Evolutionary conservation across 2,329 filamentous ascomycete species (phyloP), one percentile per base, ranked within the genome.

Genomic region (Monosporascus sp.): DNA sequence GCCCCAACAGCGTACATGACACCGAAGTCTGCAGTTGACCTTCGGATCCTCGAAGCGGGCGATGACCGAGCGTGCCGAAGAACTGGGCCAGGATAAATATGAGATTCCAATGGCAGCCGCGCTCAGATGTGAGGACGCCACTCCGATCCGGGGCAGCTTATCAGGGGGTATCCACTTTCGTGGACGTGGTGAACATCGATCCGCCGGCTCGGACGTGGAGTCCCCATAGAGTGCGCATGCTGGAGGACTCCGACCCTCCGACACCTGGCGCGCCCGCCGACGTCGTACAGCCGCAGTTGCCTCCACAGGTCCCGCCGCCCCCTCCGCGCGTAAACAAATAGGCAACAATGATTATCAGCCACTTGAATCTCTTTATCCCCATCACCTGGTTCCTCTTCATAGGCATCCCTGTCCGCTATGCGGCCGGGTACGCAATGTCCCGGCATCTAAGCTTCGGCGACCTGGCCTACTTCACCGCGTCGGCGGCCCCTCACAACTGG

Each of bases 351-450:
- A 64, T 81, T 22, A 73, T 73, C 17, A 55, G 63, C 1, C 71
- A 80, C 49, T 62, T 80, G 5, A 78, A 84, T 59, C 54, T 70
- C 1, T 46, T 74, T 0, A 75, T 71, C 0, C 84, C 79, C 56
- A 52, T 61, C 5, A 9, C 62, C 1, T 41, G 82, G 1, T 75
- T 83, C 56, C 46, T 81, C 35, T 68, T 80, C 48, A 61, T 80
- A 8, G 81, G 82, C 0, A 57, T 83, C 0, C 81, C 82, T 0
- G 62, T 82, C 1, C 83, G 81, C 64, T 84, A 80, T 60, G 64
- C 66, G 5, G 70, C 69, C 0, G 75, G 73, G 17, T 85, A 84
- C 63, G 74, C 72, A 17, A 77, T 78, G 75, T 75, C 75, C 1
- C 58, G 73, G 15, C 75, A 79, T 27, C 65, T 77, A 0, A 60